Evolutionary conservation across 345 rosid species (phyloP).

Genomic region (Psidium guajava): DNA sequence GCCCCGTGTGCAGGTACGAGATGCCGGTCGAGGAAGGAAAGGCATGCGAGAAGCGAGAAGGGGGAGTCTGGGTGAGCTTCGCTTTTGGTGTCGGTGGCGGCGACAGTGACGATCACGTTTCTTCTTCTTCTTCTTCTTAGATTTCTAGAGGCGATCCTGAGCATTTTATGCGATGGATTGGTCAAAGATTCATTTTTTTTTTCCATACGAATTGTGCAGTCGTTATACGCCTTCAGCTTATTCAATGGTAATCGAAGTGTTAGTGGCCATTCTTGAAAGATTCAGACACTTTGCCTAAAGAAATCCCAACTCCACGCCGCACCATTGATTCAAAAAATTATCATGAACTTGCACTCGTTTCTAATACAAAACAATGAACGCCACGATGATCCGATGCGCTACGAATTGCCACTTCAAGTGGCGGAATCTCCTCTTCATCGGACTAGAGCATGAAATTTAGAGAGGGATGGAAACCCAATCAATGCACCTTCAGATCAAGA

Average conservation of each 20-base stretch:
- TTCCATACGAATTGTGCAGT: neutral
- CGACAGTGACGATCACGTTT: slow-evolving; percentile 5
- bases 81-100: slow-evolving; percentile 22
- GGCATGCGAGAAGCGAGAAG: slow-evolving; percentile 11
- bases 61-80: slow-evolving; percentile 42
- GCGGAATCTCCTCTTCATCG: neutral
- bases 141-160: neutral
- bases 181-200: neutral
- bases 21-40: slow-evolving; percentile 63
- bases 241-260: neutral
- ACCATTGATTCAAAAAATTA: neutral
- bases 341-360: too few species aligned
- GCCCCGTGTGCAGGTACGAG: slow-evolving; percentile 78
- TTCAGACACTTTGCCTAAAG: neutral
- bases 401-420: neutral
- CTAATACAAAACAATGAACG: neutral
- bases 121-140: neutral
- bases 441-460: slow-evolving; percentile 4
- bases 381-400: neutral
- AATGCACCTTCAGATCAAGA: neutral
- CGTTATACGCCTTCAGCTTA: neutral
- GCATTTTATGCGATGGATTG: neutral
- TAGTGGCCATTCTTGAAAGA: neutral
- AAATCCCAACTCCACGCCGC: neutral
- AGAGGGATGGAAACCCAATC: neutral